phyloP scores from a whole-genome alignment of 1,139 yeast genomes.

The Yamadazyma taylorii region DNA sequence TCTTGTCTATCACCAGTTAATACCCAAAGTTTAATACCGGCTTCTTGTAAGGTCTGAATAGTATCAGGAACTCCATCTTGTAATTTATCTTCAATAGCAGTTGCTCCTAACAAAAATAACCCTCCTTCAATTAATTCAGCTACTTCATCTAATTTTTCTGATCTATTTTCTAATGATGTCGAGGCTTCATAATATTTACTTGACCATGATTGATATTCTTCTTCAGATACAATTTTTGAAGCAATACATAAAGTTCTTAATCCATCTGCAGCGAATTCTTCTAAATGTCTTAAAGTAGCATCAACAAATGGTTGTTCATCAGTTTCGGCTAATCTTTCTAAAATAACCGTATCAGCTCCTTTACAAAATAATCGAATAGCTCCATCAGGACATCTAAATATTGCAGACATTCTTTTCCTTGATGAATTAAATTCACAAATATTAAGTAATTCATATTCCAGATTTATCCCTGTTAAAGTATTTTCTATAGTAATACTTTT shows the following conservation, averaged over 20 bases:
- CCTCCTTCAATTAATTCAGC: constrained; percentile 79
- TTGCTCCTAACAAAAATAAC: constrained; percentile 85
- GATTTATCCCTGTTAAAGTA: constrained; percentile 33
- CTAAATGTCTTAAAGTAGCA: constrained; percentile 82
- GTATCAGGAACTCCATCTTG: constrained; percentile 99
- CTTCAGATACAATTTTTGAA: constrained; percentile 73
- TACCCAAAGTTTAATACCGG: constrained; percentile 97
- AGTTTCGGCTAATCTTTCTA: constrained; percentile 69
- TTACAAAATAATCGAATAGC: constrained; percentile 85
- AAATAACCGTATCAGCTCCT: constrained; percentile 96
- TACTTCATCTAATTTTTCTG: constrained; percentile 67
- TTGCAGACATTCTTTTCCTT: constrained; percentile 96
- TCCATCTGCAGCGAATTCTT: constrained; percentile 96
- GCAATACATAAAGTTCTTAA: constrained; percentile 94
- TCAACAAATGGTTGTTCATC: constrained; percentile 77
- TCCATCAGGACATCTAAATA: constrained; percentile 94
- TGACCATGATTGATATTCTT: constrained; percentile 73
- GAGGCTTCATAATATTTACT: constrained; percentile 72
- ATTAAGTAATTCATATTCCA: constrained; percentile 73
- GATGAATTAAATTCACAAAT: constrained; percentile 97
- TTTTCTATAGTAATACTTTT: constrained; percentile 70
- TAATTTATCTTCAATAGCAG: constrained; percentile 96
- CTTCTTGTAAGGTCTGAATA: constrained; percentile 89
- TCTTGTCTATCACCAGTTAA: constrained; percentile 98
- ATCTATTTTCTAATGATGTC: constrained; percentile 73